Conservation (phyloP, 768 basidiomycete genomes). For the Asterophora lycoperdoides region DNA sequence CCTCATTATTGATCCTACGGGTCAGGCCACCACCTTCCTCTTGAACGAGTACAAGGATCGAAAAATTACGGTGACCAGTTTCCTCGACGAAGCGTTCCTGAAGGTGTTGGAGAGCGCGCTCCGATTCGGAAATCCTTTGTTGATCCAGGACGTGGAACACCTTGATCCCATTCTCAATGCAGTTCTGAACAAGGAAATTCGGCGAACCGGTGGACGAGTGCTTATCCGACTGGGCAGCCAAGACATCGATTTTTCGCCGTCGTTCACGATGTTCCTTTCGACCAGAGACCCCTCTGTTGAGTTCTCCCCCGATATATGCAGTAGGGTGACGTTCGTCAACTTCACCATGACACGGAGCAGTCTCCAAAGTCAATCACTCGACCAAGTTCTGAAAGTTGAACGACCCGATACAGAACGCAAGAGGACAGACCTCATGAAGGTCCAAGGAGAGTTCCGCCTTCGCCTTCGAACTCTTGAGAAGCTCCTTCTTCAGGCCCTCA, state of each 20-base stretch:
- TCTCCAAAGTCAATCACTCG: constrained; percentile 95
- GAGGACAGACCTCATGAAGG: constrained; percentile 94
- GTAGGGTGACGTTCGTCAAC: constrained; percentile 92
- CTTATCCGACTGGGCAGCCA: constrained; percentile 95
- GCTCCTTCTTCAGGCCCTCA: constrained; percentile 87
- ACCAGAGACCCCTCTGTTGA: constrained; percentile 97
- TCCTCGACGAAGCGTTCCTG: constrained; percentile 97
- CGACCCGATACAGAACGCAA: constrained; percentile 95
- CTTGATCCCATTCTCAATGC: constrained; percentile 97
- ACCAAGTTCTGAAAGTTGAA: constrained; percentile 95
- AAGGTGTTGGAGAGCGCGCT: constrained; percentile 98
- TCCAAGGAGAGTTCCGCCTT: constrained; percentile 96
- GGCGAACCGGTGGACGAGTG: constrained; percentile 94
- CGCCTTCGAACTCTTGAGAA: constrained; percentile 91
- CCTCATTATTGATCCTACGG: constrained; percentile 95
- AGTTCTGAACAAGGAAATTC: constrained; percentile 94
- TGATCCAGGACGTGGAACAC: constrained; percentile 97
- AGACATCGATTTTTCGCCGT: constrained; percentile 98
- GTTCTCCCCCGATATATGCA: constrained; percentile 98
- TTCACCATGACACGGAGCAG: constrained; percentile 99
- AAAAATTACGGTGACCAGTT: constrained; percentile 97
- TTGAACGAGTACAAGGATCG: constrained; percentile 93
- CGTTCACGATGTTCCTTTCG: constrained; percentile 99
- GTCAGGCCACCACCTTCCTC: constrained; percentile 92
- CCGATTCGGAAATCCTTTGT: constrained; percentile 94